Evolutionary conservation across 2,329 filamentous ascomycete species (phyloP), one percentile per base, ranked within the genome.

Genomic region (Cladosporium sp.): DNA sequence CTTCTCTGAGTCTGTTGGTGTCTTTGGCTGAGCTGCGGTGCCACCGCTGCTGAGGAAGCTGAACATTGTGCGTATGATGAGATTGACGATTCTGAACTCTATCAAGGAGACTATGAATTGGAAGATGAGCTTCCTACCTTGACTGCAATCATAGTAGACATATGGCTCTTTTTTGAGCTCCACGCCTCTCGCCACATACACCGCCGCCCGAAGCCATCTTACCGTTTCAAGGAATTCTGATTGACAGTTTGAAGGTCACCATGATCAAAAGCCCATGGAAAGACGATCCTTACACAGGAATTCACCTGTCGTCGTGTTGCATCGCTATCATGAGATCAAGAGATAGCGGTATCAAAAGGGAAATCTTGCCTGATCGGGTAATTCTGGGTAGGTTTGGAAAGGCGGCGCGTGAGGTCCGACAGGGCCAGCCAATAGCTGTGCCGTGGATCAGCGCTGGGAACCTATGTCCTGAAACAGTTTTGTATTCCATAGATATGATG

Each of bases 281-380:
- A 50, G 31, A 28, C 31, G 48, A 50, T 50, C 48, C 48, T 43
- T 40, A 50, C 38, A 43, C 9, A 50, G 48, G 16, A 50, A 50
- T 50, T 31, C 48, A 31, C 13, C 40, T 3, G 16, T 43, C 37
- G 40, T 33, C 22, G 13, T 43, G 48, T 19, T n/a, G 43, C 38
- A n/a, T 43, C 16, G 48, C 43, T 50, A 50, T 50, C 48, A 50
- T 37, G 40, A 37, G 48, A 43, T 50, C 48, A 43, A 35, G 32
- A 28, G 48, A 50, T 50, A 50, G 32, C 40, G 31, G 40, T 37
- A 38, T 43, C 32, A 10, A 28, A 43, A 50, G 48, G 48, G 48
- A 50, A 50, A 50, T 43, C 43, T 50, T 31, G 16, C 48, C 48
- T 7, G 42, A 50, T 43, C 13, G 37, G 48, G 48, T 32, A 50